These are phyloP conservation scores for Conoideocrella luteorostrata DNA, from an alignment of 2,329 filamentous ascomycete genomes.

Conservation along the genomic window DNA sequence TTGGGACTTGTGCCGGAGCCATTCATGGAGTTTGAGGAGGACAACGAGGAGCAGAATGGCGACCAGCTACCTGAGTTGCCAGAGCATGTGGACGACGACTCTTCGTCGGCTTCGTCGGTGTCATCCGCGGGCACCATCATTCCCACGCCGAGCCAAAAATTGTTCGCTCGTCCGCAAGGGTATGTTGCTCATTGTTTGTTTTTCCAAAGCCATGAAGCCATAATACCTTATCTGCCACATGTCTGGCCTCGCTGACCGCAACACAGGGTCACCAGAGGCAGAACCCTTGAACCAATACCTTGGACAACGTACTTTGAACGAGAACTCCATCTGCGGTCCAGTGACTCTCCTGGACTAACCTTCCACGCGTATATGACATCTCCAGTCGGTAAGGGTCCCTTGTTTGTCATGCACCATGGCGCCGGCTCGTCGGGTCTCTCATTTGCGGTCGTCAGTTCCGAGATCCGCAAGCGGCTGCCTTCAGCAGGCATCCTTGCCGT, in stretches of 20 bases:
- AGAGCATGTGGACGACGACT: conserved; percentile 51
- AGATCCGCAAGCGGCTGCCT: conserved; percentile 71
- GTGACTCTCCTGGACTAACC: conserved; percentile 41
- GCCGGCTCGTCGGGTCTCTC: conserved; percentile 89
- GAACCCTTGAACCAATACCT: conserved; percentile 58
- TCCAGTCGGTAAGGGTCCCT: conserved; percentile 64
- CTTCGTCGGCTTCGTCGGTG: conserved; percentile 71
- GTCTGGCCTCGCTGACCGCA: conserved; percentile 11
- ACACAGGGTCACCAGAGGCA: conserved; percentile 40
- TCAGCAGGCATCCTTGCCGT: conserved; percentile 76
- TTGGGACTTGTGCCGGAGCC: conserved; percentile 49
- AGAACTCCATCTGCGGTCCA: conserved; percentile 66
- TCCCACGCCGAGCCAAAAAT: conserved; percentile 64
- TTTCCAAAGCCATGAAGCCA: neutral
- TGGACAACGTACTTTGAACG: conserved; percentile 92
- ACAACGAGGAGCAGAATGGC: conserved; percentile 29
- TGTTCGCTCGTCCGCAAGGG: conserved; percentile 67
- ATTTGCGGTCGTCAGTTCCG: conserved; percentile 73
- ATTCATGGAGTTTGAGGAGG: conserved; percentile 48
- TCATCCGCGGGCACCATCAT: conserved; percentile 91
- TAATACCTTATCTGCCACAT: conserved; percentile 13
- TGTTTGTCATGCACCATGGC: conserved; percentile 93
- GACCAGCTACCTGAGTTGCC: conserved; percentile 41
- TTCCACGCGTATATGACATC: conserved; percentile 88
- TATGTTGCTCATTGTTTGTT: conserved; percentile 27